Evolutionary conservation across 805 yeast genomes (phyloP), one percentile per base, ranked within the genome.

Genomic region (Hyphopichia homilentoma): DNA sequence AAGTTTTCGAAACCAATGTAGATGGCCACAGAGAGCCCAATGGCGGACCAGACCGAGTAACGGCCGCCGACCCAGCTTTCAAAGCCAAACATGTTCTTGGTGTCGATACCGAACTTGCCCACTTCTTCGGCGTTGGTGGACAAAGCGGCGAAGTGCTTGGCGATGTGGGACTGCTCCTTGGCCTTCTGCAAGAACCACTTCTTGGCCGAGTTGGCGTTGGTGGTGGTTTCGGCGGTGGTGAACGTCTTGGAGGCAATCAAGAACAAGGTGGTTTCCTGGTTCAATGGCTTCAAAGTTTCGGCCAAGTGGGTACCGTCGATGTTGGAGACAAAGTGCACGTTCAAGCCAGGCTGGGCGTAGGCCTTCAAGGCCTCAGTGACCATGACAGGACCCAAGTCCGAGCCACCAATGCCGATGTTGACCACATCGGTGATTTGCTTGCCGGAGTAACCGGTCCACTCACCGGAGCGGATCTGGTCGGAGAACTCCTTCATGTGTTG

Each of bases 1-100:
- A 93, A 93, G 77, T 88, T 85, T 44, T 93, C 97, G 63, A 60
- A 93, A 46, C 99, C 99, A 61, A 93, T 82, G 78, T 84, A 93
- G 49, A 93, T 68, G 51, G 95, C 95, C 43, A 93, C 90, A 18
- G 96, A 85, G 50, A 93, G 78, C 41, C 99, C 99, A 62, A 93
- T 93, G 43, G 98, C 94, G 26, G 96, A 85, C 99, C 99, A 93
- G 41, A 93, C 98, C n/a, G 98, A 93, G 81, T 93, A 93, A 68
- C 99, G 84, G 59, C 99, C 99, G 57, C 99, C 99, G 45, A 93
- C 99, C 98, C 98, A 93, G 69, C 71, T 82, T 64, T 89, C 96
- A 55, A 93, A 93, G 44, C 95, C 97, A 66, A 93, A 93, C 99
- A 93, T 93, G 75, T 93, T 93, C 62, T 79, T 83, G 59, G 96